These are phyloP conservation scores for Naganishia randhawae DNA, from an alignment of 768 basidiomycete genomes.

Conservation along the genomic window DNA sequence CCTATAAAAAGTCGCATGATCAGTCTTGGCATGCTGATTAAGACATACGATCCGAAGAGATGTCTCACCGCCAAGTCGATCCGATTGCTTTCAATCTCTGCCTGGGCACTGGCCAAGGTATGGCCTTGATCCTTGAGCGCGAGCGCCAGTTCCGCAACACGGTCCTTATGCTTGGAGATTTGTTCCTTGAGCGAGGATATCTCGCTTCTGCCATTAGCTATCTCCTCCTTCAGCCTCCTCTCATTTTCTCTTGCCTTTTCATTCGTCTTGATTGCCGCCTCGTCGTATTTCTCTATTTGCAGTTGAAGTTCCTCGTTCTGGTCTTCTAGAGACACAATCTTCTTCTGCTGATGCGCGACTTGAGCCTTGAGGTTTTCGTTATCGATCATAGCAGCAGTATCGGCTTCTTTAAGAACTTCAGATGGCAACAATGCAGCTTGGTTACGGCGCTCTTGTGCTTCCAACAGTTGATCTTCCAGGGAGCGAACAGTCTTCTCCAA, in stretches of 20 bases:
- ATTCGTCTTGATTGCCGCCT: constrained; percentile 62
- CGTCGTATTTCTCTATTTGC: constrained; percentile 60
- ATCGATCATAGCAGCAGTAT: constrained; percentile 83
- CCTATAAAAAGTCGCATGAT: constrained; percentile 53
- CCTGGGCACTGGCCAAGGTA: constrained; percentile 81
- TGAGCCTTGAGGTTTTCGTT: constrained; percentile 89
- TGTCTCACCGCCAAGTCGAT: constrained; percentile 68
- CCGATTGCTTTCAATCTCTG: constrained; percentile 77
- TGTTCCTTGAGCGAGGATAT: constrained; percentile 45
- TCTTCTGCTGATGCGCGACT: constrained; percentile 76
- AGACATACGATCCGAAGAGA: neutral
- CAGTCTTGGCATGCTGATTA: neutral
- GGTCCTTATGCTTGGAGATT: constrained; percentile 54
- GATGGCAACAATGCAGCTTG: constrained; percentile 23
- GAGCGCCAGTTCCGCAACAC: constrained; percentile 81
- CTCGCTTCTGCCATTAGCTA: constrained; percentile 58
- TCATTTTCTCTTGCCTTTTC: constrained; percentile 70
- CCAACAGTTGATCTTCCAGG: constrained; percentile 39
- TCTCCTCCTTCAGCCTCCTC: constrained; percentile 66
- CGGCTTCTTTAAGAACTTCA: constrained; percentile 45
- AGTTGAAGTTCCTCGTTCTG: constrained; percentile 67
- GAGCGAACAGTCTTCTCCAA: constrained; percentile 41
- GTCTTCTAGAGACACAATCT: constrained; percentile 73
- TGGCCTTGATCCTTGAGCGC: constrained; percentile 80
- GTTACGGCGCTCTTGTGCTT: constrained; percentile 32